Evolutionary conservation across 2,329 filamentous ascomycete species (phyloP).

Genomic region (Colletotrichum filicis): DNA sequence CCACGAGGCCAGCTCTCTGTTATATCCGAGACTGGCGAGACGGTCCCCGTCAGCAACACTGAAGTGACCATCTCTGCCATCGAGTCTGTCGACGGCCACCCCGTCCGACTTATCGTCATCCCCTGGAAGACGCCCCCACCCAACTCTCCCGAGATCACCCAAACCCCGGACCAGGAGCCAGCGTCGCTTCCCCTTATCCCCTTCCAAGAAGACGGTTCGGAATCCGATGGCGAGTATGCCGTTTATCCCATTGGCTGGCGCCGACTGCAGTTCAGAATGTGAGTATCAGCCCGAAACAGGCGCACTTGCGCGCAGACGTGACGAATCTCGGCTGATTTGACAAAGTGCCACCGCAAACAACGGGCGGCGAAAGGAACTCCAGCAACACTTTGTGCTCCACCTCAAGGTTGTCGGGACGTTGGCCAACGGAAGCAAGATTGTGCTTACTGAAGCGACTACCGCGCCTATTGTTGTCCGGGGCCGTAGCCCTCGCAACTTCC

Average conservation of each 20-base stretch:
- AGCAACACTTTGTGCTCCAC: conserved; percentile 94
- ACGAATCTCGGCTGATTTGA: conserved; percentile 35
- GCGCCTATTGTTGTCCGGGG: conserved; percentile 94
- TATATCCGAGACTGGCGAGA: conserved; percentile 85
- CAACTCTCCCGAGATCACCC: conserved; percentile 74
- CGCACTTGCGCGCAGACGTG: background rate
- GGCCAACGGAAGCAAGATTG: conserved; percentile 82
- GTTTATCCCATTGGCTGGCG: conserved; percentile 96
- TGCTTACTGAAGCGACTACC: conserved; percentile 86
- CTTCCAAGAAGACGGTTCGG: conserved; percentile 69
- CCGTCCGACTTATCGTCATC: conserved; percentile 94
- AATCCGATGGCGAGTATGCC: conserved; percentile 81
- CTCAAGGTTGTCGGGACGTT: conserved; percentile 88
- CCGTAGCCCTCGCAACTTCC: conserved; percentile 93
- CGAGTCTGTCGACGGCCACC: conserved; percentile 92
- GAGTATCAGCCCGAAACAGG: conserved; percentile 43
- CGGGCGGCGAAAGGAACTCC: conserved; percentile 90
- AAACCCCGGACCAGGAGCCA: conserved; percentile 83
- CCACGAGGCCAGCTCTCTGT: conserved; percentile 83
- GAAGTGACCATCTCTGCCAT: conserved; percentile 92
- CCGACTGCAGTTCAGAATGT: conserved; percentile 89
- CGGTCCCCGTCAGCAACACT: conserved; percentile 82
- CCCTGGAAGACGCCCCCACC: conserved; percentile 97
- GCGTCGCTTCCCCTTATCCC: conserved; percentile 80
- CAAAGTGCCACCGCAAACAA: conserved; percentile 92